Evolutionary conservation across 1,284 basidiomycete genomes (phyloP), one percentile per base, ranked within the genome.

Genomic region (Lignosus rhinocerotis): DNA sequence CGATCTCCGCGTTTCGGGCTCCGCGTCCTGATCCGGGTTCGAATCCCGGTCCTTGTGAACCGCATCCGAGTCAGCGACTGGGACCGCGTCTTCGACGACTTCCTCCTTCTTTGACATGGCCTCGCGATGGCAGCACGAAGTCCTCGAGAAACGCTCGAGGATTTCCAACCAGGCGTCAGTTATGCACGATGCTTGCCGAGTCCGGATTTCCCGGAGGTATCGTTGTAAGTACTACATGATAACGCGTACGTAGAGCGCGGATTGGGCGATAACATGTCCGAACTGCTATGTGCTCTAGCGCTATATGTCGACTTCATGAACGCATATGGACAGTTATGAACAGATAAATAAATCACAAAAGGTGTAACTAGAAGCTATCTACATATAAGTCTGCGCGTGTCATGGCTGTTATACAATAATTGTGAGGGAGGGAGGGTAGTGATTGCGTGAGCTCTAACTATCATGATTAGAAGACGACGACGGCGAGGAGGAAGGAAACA

Each of bases 1-100:
- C 73, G 75, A 66, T 30, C 33, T 42, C 9, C 30, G 48, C 14
- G 31, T 10, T 19, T 25, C 53, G 47, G 56, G 19, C 2, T 53
- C 51, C 39, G 30, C n/a, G 9, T 48, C 47, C 30, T 19, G 10
- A 19, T 7, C 39, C 9, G 25, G 4, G 36, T 25, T 25, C 17
- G 30, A 12, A 48, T 5, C 19, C 25, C 9, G 19, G 11, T 10
- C 19, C 12, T 25, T 10, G 21, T 17, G 19, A 21, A n/a, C 41
- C 1, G 41, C 17, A 17, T 17, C 51, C 4, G 33, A 25, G 25
- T 58, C 55, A 31, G 46, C 57, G 34, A 42, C 51, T 39, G 51
- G 36, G 46, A 56, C 52, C 21, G 49, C 42, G 41, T 64, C 59
- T 43, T 53, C 47, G 10, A 58, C 47, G 45, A 47, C 47, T 31